A percentile compares a stretch with the other conserved stretches of the same genome.
Evolutionary conservation across 306 rosid genomes (phyloP).

Genomic region (Gastrolobium bilobum): DNA sequence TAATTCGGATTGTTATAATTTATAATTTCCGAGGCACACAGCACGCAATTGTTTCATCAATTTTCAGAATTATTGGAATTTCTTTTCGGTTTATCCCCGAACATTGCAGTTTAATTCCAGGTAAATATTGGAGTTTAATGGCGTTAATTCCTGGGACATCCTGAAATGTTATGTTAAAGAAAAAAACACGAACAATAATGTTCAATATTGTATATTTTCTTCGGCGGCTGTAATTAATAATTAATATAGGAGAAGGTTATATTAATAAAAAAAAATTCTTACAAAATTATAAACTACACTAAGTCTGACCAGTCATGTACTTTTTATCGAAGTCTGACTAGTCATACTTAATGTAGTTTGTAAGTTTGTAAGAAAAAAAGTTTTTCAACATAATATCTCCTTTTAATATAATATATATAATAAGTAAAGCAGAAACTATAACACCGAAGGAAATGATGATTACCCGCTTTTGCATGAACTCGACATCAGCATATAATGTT

Average conservation of each 20-base stretch:
- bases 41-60: too few species aligned
- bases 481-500: conserved; percentile 73
- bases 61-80: too few species aligned
- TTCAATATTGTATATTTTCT: not conserved
- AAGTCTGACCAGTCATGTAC: too few species aligned
- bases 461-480: conserved; percentile 95
- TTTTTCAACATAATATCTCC: too few species aligned
- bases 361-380: too few species aligned
- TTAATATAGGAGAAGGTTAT: too few species aligned
- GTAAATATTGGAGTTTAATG: not conserved
- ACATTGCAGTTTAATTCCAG: not conserved
- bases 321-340: too few species aligned
- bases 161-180: not conserved
- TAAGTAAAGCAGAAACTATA: not conserved
- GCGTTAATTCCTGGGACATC: not conserved
- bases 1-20: not conserved
- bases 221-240: not conserved
- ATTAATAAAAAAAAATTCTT: too few species aligned
- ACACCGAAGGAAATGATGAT: conserved; percentile 24
- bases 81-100: too few species aligned
- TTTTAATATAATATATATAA: not conserved
- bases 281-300: too few species aligned
- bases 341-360: too few species aligned
- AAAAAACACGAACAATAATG: not conserved
- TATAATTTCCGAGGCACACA: not conserved